Percentiles rank a stretch among this genome's conserved stretches.
phyloP scores from a whole-genome alignment of 768 basidiomycete species.

The Dentipellis sp. region DNA sequence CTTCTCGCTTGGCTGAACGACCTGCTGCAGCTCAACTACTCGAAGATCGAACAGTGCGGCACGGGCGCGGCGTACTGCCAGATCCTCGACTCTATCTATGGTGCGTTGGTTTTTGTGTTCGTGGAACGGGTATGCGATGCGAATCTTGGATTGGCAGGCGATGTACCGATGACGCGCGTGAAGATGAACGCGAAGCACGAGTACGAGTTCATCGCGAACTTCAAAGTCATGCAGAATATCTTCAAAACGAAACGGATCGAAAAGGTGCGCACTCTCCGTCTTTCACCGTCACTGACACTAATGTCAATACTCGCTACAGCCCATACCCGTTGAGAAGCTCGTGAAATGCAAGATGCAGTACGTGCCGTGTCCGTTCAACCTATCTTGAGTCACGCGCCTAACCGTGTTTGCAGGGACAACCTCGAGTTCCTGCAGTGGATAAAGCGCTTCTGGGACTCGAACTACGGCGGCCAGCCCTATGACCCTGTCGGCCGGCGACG shows the following conservation, averaged over 20 bases:
- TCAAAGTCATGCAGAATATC: conserved; percentile 86
- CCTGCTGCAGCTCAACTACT: conserved; percentile 82
- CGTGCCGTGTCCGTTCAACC: conserved; percentile 24
- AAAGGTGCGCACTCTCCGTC: conserved; percentile 46
- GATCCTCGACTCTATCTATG: conserved; percentile 89
- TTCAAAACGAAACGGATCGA: conserved; percentile 94
- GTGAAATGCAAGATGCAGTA: conserved; percentile 99
- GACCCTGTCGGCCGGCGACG: conserved; percentile 77
- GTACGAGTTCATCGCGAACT: conserved; percentile 93
- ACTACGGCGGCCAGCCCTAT: conserved; percentile 82
- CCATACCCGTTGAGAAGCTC: conserved; percentile 90
- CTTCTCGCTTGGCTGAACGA: conserved; percentile 92
- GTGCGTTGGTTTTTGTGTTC: conserved; percentile 33
- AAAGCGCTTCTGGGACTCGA: conserved; percentile 91
- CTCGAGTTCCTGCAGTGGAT: conserved; percentile 98
- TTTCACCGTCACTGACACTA: neutral
- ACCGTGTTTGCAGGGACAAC: conserved; percentile 60
- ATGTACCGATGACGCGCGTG: conserved; percentile 84
- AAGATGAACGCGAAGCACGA: conserved; percentile 96
- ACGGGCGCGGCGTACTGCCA: conserved; percentile 92
- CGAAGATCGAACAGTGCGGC: conserved; percentile 89
- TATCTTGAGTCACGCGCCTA: conserved; percentile 1
- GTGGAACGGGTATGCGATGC: neutral
- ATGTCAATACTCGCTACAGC: conserved; percentile 35
- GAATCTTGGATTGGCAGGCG: conserved; percentile 42